Base-by-base conservation (phyloP, 2,329 filamentous ascomycete species). In the Ampelomyces quisqualis region DNA sequence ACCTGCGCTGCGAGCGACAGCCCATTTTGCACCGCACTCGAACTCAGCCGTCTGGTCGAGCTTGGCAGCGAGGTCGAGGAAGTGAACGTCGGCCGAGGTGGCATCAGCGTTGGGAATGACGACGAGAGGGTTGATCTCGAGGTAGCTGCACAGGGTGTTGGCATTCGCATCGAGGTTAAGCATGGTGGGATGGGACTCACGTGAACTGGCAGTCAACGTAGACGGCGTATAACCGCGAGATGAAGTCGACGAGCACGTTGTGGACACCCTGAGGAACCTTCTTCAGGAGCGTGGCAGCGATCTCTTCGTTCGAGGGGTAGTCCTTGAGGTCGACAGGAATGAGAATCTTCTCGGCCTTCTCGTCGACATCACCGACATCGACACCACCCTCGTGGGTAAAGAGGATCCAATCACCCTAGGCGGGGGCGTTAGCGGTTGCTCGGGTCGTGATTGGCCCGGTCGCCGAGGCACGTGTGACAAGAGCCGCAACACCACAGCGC, bases 161-260 rank as follows among this genome's bases (percentile, higher is more conserved):
- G 60, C 26, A 23, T 33, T 24, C 30, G 30, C 8, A 14, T 29
- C 13, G 10, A 17, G 13, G 4, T 3, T 29, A 37, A 19, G 7
- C 17, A 41, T 32, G 15, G 13, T 6, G 14, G 19, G 17, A 18
- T 5, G 13, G 13, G 31, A 58, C 70, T 55, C 53, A 73, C 70
- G 93, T 97, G 82, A 98, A 98, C 76, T 98, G 93, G 83, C 88
- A 95, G 80, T 98, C 93, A 55, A 97, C 93, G 68, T 97, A 98
- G 76, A 98, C 93, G 62, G 91, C 93, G 71, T 98, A 98, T 57
- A 98, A 81, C 64, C 93, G 85, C 66, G 89, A 89, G 77, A 98
- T 98, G 81, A 98, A 98, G 81, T 98, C 93, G 51, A 98, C 88
- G 46, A 98, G 83, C 67, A 98, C 93, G 68, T 95, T 96, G 82